A percentile compares a stretch with the other conserved stretches of the same genome.
Evolutionary conservation across 192 early-diverging fungal genomes (phyloP).

Genomic region (Entomortierella lignicola): DNA sequence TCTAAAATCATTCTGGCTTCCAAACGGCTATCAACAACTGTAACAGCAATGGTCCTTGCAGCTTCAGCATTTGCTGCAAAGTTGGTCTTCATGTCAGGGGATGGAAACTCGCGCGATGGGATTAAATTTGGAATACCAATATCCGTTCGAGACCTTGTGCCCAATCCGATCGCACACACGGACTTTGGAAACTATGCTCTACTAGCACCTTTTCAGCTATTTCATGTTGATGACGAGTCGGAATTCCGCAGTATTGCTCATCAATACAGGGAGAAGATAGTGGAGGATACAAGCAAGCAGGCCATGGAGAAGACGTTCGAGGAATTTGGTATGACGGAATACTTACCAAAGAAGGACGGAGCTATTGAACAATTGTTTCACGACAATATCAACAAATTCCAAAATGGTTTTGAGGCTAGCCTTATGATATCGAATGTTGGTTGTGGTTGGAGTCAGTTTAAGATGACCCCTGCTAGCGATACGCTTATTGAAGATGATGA

Average conservation of each 20-base stretch:
- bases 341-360: conserved; percentile 27
- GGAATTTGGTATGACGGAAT: conserved; percentile 30
- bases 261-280: conserved; percentile 12
- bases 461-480: too few relatives aligned
- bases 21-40: conserved; percentile 19
- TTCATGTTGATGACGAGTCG: conserved; percentile 9
- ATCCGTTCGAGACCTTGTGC: conserved; percentile 19
- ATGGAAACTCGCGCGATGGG: conserved; percentile 6
- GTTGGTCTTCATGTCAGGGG: conserved; percentile 11
- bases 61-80: conserved; percentile 32
- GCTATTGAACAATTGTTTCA: conserved; percentile 31
- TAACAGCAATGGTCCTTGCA: conserved; percentile 24
- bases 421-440: conserved; percentile 40
- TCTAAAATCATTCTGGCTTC: neutral
- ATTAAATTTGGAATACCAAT: conserved; percentile 40
- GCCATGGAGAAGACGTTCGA: conserved; percentile 31
- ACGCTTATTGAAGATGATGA: too few relatives aligned
- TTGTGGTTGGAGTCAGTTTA: conserved; percentile 25
- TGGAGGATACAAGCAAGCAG: neutral
- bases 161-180: neutral
- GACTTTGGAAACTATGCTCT: conserved; percentile 32
- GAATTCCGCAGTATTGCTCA: conserved; percentile 18
- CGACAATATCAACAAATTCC: conserved; percentile 21
- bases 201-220: too few relatives aligned
- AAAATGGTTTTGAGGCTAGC: conserved; percentile 33